Percentiles rank a stretch among this genome's conserved stretches.
phyloP scores from a whole-genome alignment of 2,329 filamentous ascomycete genomes.

The Blumeria hordei region DNA sequence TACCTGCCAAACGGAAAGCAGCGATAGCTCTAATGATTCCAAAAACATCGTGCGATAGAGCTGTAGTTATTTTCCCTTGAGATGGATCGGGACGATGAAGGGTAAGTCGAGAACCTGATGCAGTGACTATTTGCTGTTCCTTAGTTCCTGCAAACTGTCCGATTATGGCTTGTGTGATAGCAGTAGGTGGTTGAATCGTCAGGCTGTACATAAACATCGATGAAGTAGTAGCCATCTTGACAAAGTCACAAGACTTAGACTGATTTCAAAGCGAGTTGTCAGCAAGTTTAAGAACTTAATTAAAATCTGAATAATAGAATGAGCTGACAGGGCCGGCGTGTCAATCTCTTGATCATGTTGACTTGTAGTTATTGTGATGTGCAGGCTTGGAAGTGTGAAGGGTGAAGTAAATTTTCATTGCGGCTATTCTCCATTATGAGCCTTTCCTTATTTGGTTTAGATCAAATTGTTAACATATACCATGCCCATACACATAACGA shows the following conservation, averaged over 20 bases:
- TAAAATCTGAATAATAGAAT: no score
- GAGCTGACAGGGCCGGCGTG: no score
- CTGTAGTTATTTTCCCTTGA: slow-evolving; percentile 63
- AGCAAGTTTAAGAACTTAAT: no score
- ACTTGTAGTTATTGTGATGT: no score
- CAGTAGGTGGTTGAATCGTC: slow-evolving; percentile 79
- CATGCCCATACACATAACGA: no score
- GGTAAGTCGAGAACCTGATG: slow-evolving; percentile 70
- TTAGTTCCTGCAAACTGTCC: slow-evolving; percentile 92
- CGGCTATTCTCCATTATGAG: no score
- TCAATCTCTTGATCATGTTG: no score
- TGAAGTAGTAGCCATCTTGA: slow-evolving; percentile 76
- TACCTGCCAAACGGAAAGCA: slow-evolving; percentile 77
- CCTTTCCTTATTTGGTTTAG: no score
- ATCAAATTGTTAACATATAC: no score
- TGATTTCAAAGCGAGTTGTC: no score
- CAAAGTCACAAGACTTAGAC: slow-evolving; percentile 4
- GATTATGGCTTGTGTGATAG: slow-evolving; percentile 71
- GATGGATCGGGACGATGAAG: slow-evolving; percentile 68
- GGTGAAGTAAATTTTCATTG: no score
- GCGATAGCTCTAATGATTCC: slow-evolving; percentile 81
- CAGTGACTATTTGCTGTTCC: slow-evolving; percentile 92
- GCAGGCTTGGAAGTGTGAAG: no score
- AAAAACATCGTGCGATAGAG: slow-evolving; percentile 85
- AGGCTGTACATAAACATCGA: slow-evolving; percentile 98